Base-by-base conservation (phyloP, 768 basidiomycete genomes). In the Tulasnella sp. region DNA sequence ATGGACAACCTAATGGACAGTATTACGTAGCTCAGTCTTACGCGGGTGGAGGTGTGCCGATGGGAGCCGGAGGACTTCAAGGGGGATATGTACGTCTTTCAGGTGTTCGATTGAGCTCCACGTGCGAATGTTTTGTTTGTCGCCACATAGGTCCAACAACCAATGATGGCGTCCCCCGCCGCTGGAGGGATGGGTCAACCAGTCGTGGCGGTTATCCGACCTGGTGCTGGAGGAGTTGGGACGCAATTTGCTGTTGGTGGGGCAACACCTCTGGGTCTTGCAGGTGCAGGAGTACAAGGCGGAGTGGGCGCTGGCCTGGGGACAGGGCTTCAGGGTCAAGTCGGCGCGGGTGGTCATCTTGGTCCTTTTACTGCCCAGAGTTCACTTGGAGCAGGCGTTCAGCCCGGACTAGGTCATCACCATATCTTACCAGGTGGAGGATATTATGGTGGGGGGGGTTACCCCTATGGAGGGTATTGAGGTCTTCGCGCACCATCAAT, bases 401-500 rank as follows among this genome's bases (percentile, higher is more conserved):
- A 28, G 64, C 64, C 64, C 2, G 28, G 64, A 69, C 64, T 69
- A 6, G 64, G 64, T 34, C 64, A 69, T 34, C 64, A 69, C 14
- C 64, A 37, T 37, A 34, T 34, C 5, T 6, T 69, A 8, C 64
- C 28, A 28, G 64, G 64, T 37, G 64, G 64, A 69, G 34, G 28
- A 14, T 69, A 69, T 37, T 69, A 69, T 18, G 64, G 14, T 14
- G 64, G 64, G 7, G 64, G 64, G 5, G 64, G 64, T 2, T 69
- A 69, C 28, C 64, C 64, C 14, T 69, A 69, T 18, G 64, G 64
- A 69, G 64, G 64, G n/a, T 69, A 69, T 69, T 69, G 28, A 28
- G 5, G 31, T 5, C n/a, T 8, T 69, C 9, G 64, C 64, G 22
- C 22, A 54, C 14, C 6, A n/a, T n/a, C n/a, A n/a, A 8, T 46